Base-by-base conservation (phyloP, 1,284 basidiomycete genomes). In the Malassezia restricta region DNA sequence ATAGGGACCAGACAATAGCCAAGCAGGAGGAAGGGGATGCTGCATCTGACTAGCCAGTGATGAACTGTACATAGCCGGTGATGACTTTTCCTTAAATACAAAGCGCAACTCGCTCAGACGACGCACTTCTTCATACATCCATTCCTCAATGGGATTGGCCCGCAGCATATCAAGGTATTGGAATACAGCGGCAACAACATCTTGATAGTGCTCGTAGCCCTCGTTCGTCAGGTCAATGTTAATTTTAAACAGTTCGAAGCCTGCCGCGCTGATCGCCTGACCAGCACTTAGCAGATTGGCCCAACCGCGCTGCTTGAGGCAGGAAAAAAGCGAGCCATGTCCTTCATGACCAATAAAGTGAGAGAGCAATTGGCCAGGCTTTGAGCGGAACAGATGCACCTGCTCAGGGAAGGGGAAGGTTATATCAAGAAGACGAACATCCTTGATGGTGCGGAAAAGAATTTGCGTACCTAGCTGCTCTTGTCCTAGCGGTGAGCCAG, bases 261-360 rank as follows among this genome's bases (percentile, higher is more conserved):
- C 86, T 62, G 84, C 78, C 3, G 76, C 78, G 11, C 76, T 77
- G 49, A 81, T 79, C 54, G 85, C 83, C 2, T 81, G 78, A 3
- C 87, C 88, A 38, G 83, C 79, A 51, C 80, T 82, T 42, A 99
- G 77, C 20, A 79, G 78, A 51, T 86, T 90, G 45, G 85, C 82
- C 91, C 91, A 96, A 5, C 91, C 89, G 68, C 86, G 84, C 62
- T 80, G 78, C 77, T 96, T 98, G 57, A 99, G 78, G 74, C 90
- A 88, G 1, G 88, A 88, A 62, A 91, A 80, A 39, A 98, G 77
- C 0, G 90, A 95, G 1, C 94, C 94, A 35, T 85, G 83, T 3
- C 94, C 95, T 76, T 99, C 95, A 73, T 99, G 92, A 0, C 94
- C 94, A 43, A 95, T 76, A 68, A 94, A 84, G 74, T 95, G 88